Conservation (phyloP, 805 yeast genomes). For the Candida tallmaniae region DNA sequence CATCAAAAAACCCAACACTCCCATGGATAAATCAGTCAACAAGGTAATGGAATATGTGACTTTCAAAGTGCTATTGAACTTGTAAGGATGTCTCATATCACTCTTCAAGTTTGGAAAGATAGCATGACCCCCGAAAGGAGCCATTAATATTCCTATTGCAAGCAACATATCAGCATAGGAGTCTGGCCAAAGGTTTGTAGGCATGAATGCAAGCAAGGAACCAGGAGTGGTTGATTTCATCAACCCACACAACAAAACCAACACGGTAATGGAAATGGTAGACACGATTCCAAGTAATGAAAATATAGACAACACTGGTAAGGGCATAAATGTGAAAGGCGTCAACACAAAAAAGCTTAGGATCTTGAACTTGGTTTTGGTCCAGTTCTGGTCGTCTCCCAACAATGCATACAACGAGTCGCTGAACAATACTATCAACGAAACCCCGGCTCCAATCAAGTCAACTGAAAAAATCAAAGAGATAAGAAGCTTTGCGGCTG, state of each 20-base stretch:
- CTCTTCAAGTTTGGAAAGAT: constrained; percentile 72
- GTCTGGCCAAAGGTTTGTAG: constrained; percentile 64
- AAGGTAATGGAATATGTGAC: constrained; percentile 59
- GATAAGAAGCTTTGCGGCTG: constrained; percentile 66
- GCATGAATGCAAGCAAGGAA: constrained; percentile 59
- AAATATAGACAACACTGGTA: constrained; percentile 60
- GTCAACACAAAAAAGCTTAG: constrained; percentile 67
- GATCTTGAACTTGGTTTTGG: constrained; percentile 52
- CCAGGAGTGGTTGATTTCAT: constrained; percentile 64
- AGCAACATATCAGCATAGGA: constrained; percentile 48
- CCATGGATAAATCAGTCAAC: constrained; percentile 59
- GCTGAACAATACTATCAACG: constrained; percentile 76
- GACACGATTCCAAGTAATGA: constrained; percentile 15
- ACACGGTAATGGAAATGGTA: constrained; percentile 49
- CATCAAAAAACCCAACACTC: constrained; percentile 60
- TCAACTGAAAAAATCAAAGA: constrained; percentile 74
- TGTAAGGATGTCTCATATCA: constrained; percentile 69
- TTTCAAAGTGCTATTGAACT: constrained; percentile 49
- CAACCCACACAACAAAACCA: constrained; percentile 62
- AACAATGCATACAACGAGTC: constrained; percentile 73
- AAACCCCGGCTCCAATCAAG: constrained; percentile 74
- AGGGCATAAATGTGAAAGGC: constrained; percentile 78
- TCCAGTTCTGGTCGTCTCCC: constrained; percentile 35
- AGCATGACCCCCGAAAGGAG: constrained; percentile 86
- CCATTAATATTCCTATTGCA: constrained; percentile 61